phyloP scores from a whole-genome alignment of 176 grass and related monocot genomes.

The Oryza nivara region DNA sequence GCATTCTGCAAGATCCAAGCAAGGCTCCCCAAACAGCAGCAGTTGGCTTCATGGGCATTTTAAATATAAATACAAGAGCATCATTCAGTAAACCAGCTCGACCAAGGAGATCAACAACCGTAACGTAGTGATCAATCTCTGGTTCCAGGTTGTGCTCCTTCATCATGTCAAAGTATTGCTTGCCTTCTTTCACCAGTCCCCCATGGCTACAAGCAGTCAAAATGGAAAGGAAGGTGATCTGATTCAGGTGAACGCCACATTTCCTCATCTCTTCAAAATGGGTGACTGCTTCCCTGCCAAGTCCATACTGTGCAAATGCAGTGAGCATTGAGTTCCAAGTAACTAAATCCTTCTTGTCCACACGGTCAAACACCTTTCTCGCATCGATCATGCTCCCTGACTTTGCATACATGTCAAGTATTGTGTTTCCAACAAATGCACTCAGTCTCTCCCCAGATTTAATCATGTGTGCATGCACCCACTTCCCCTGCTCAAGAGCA shows the following conservation, averaged over 20 bases:
- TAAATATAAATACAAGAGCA: conserved; percentile 58
- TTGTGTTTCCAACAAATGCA: conserved; percentile 58
- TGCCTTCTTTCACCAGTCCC: conserved; percentile 67
- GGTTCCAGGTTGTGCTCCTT: conserved; percentile 55
- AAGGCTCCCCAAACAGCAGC: conserved; percentile 82
- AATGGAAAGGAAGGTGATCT: conserved; percentile 63
- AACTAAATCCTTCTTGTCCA: conserved; percentile 60
- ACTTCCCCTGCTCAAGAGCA: conserved; percentile 71
- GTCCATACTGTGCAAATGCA: conserved; percentile 60
- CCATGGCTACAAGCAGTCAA: conserved; percentile 72
- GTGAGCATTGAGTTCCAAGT: conserved; percentile 84
- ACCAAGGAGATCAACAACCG: conserved; percentile 63
- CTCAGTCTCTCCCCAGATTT: conserved; percentile 65
- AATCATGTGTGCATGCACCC: conserved; percentile 76
- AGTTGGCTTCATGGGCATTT: conserved; percentile 67
- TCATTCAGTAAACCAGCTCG: conserved; percentile 62
- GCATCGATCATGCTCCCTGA: conserved; percentile 64
- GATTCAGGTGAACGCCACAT: conserved; percentile 58
- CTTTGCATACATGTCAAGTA: conserved; percentile 80
- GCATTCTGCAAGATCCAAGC: conserved; percentile 78
- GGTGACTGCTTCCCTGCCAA: conserved; percentile 51
- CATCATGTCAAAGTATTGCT: conserved; percentile 68
- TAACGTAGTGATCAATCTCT: conserved; percentile 64
- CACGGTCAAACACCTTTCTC: conserved; percentile 64
- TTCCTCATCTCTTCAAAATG: conserved; percentile 68